Conservation (phyloP, 345 rosid species). For the Bruguiera sexangula region DNA sequence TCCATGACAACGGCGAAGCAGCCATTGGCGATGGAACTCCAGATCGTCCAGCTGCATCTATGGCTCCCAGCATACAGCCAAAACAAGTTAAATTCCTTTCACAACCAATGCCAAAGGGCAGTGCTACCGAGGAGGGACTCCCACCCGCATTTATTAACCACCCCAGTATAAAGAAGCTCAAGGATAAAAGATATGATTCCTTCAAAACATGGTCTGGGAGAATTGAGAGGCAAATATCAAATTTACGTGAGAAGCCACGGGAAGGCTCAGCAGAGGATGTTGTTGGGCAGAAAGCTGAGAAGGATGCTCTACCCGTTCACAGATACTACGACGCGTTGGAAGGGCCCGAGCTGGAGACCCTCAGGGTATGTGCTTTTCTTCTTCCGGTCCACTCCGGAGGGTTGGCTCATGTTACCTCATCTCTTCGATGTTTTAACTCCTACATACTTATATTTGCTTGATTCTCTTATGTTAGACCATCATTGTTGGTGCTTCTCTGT, state of each 20-base stretch:
- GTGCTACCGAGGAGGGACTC: conserved; percentile 12
- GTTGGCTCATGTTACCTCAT: no score
- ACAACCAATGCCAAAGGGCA: conserved; percentile 60
- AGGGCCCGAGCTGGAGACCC: conserved; percentile 87
- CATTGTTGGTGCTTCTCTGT: no score
- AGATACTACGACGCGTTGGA: conserved; percentile 77
- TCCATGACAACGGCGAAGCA: conserved; percentile 16
- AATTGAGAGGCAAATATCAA: conserved; percentile 71
- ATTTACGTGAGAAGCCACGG: conserved; percentile 53
- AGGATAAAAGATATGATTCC: conserved; percentile 64
- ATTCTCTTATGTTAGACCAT: no score
- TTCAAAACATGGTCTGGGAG: conserved; percentile 90
- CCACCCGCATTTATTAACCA: conserved; percentile 20
- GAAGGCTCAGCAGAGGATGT: conserved; percentile 25
- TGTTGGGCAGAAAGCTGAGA: conserved; percentile 29
- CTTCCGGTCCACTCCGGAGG: no score
- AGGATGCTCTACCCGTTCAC: conserved; percentile 59
- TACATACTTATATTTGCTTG: no score
- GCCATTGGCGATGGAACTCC: conserved; percentile 16
- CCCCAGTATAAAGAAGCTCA: conserved; percentile 35
- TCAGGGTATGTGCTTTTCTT: conserved; percentile 43
- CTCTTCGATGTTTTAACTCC: no score
- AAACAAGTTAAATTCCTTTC: conserved; percentile 43
- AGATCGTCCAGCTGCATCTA: conserved; percentile 24
- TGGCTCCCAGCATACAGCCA: conserved; percentile 12